Evolutionary conservation across 257 asterid genomes (phyloP).

Genomic region (Solanum stenotomum): DNA sequence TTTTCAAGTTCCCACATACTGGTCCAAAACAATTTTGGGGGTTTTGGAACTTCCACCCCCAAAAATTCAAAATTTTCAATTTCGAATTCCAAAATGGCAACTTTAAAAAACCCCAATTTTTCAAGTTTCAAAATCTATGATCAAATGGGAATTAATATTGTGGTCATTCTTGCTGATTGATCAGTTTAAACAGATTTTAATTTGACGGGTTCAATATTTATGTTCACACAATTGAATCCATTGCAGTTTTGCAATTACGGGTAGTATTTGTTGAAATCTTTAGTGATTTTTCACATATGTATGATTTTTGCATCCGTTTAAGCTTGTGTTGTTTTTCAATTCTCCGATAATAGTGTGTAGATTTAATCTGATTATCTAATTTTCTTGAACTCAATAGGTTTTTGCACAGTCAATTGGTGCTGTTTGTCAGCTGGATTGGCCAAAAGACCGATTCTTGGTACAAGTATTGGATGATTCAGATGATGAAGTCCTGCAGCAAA

Average conservation of each 20-base stretch:
- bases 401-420: slow-evolving; percentile 79
- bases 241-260: background rate
- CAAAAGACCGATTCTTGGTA: slow-evolving; percentile 65
- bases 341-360: background rate
- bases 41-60: background rate
- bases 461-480: slow-evolving; percentile 93
- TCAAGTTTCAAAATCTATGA: background rate
- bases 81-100: background rate
- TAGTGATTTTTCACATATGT: background rate
- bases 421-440: slow-evolving; percentile 90
- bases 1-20: background rate
- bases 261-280: background rate
- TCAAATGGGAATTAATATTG: background rate
- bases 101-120: background rate
- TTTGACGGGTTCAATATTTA: background rate
- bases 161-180: background rate
- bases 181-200: background rate
- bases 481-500: slow-evolving; percentile 58
- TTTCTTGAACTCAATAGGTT: slow-evolving; percentile 34
- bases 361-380: background rate
- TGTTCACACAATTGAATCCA: background rate
- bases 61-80: background rate
- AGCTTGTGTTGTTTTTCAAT: background rate
- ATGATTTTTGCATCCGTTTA: background rate
- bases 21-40: background rate